Conservation (phyloP, 2,329 filamentous ascomycete genomes). For the Claviceps humidiphila region DNA sequence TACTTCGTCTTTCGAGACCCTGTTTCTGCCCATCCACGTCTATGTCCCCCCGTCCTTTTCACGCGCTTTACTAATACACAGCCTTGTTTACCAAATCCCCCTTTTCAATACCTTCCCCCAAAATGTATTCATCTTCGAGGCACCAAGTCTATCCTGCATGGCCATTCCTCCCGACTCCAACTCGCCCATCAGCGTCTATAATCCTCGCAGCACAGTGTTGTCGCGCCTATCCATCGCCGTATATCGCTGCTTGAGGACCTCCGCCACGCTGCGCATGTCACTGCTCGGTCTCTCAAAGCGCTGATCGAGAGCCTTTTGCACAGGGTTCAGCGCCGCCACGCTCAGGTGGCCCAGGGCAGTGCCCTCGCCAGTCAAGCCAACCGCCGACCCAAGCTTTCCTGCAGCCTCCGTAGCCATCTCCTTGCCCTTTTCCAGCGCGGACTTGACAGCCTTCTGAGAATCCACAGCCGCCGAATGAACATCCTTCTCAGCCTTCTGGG, state of each 20-base stretch:
- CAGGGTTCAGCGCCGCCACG: constrained; percentile 19
- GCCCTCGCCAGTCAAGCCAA: constrained; percentile 17
- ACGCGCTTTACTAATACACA: neutral
- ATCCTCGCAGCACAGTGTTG: constrained; percentile 29
- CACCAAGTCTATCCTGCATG: neutral
- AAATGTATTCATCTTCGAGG: neutral
- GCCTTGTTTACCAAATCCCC: neutral
- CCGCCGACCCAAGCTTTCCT: constrained; percentile 23
- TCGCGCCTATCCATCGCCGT: constrained; percentile 32
- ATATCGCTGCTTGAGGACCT: constrained; percentile 43
- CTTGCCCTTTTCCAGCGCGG: constrained; percentile 26
- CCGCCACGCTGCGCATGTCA: constrained; percentile 35
- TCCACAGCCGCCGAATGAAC: constrained; percentile 18
- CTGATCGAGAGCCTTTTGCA: constrained; percentile 37
- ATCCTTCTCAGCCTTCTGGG: constrained; percentile 9
- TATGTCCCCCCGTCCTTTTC: neutral
- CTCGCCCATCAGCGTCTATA: constrained; percentile 13
- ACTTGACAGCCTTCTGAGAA: constrained; percentile 24
- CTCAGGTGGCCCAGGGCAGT: constrained; percentile 7
- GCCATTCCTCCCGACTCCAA: neutral
- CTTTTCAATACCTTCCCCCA: neutral
- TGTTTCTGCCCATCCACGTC: neutral
- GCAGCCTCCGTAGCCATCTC: constrained; percentile 28
- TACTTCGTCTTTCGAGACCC: neutral
- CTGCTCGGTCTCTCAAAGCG: constrained; percentile 32